Percentiles rank a stretch among this genome's conserved stretches.
phyloP scores from a whole-genome alignment of 179 eudicot genomes.

The Silene coronaria region DNA sequence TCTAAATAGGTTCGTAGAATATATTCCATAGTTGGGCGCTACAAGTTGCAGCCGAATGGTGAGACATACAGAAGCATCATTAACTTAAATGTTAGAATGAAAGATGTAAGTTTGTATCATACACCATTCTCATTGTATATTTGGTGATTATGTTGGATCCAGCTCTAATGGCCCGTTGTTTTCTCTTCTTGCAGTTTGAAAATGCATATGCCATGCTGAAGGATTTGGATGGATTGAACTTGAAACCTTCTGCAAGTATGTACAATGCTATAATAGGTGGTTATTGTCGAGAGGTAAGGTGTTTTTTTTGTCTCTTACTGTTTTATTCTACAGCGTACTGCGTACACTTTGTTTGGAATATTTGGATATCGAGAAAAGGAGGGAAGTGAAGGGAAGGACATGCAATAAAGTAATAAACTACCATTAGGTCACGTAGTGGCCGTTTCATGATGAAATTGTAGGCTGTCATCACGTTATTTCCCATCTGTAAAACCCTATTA shows the following conservation, averaged over 20 bases:
- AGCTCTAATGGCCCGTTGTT: constrained; percentile 8
- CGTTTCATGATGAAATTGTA: neutral
- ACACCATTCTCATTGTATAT: neutral
- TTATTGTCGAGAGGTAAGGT: constrained; percentile 70
- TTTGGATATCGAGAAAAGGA: neutral
- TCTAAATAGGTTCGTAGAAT: constrained; percentile 62
- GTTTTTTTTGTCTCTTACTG: constrained; percentile 4
- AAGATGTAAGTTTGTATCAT: constrained; percentile 64
- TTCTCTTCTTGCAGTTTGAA: constrained; percentile 46
- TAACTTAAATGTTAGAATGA: constrained; percentile 57
- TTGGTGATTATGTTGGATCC: neutral
- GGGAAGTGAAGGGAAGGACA: neutral
- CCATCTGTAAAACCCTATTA: neutral
- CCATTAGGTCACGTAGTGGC: neutral
- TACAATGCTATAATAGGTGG: constrained; percentile 78
- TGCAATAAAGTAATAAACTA: neutral
- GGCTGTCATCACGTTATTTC: neutral
- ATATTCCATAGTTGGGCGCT: constrained; percentile 43
- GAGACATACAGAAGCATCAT: constrained; percentile 81
- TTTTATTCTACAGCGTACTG: neutral
- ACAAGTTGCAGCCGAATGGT: constrained; percentile 42
- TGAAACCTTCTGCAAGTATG: constrained; percentile 55
- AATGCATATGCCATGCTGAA: constrained; percentile 59
- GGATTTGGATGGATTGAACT: constrained; percentile 44
- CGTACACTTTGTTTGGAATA: neutral